Evolutionary conservation across 2,329 filamentous ascomycete genomes (phyloP).

Genomic region (Penicillium sp.): DNA sequence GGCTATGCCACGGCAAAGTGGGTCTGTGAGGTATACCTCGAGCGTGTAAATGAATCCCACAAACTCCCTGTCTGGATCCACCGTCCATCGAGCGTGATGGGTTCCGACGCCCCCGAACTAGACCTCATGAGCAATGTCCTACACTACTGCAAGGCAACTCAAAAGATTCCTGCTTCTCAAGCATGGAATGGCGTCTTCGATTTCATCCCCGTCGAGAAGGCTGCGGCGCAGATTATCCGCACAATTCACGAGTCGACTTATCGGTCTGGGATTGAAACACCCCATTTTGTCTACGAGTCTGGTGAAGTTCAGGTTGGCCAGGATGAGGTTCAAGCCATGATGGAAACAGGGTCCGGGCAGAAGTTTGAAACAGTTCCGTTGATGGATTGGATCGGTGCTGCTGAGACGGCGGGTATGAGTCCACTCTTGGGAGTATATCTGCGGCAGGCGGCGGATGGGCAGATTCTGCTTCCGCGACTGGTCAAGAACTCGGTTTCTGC

Average conservation of each 20-base stretch:
- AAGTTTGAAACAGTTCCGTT: slow-evolving; percentile 11
- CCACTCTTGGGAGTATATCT: slow-evolving; percentile 14
- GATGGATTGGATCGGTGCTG: slow-evolving; percentile 13
- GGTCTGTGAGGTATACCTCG: slow-evolving; percentile 36
- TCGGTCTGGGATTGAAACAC: not conserved
- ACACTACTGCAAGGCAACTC: slow-evolving; percentile 11
- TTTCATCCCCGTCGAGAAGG: slow-evolving; percentile 17
- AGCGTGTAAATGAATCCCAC: slow-evolving; percentile 16
- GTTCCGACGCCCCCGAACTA: slow-evolving; percentile 12
- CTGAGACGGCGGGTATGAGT: slow-evolving; percentile 19
- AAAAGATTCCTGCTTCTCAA: slow-evolving; percentile 12
- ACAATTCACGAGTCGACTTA: slow-evolving; percentile 6
- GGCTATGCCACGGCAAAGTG: slow-evolving; percentile 39
- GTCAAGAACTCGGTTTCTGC: slow-evolving; percentile 4
- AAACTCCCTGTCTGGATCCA: slow-evolving; percentile 26
- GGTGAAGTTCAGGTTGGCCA: slow-evolving; percentile 14
- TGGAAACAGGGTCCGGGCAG: slow-evolving; percentile 9
- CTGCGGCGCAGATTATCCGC: slow-evolving; percentile 11
- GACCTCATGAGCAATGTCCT: slow-evolving; percentile 21
- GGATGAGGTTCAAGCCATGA: slow-evolving; percentile 13
- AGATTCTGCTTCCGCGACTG: slow-evolving; percentile 14
- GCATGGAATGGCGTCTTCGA: slow-evolving; percentile 17
- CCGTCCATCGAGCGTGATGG: slow-evolving; percentile 23
- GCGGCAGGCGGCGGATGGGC: slow-evolving; percentile 11
- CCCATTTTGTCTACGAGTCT: slow-evolving; percentile 8